These are phyloP conservation scores for Pseudocercospora macadamiae DNA, from an alignment of 2,329 filamentous ascomycete species.

Conservation along the genomic window DNA sequence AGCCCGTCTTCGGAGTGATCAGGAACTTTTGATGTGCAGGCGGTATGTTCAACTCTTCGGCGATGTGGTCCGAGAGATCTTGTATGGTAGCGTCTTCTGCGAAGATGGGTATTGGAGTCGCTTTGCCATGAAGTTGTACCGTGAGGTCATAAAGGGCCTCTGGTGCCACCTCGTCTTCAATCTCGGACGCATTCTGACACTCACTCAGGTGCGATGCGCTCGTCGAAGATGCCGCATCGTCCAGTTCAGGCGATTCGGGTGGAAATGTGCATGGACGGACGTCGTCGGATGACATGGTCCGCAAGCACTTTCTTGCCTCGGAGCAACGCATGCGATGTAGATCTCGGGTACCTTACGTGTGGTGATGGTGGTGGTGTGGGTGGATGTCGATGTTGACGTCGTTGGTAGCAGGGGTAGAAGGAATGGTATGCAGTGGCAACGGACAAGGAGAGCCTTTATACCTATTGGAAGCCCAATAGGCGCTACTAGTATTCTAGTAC, in stretches of 20 bases:
- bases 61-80: conserved; percentile 63
- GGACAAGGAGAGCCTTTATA: neutral
- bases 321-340: conserved; percentile 17
- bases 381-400: neutral
- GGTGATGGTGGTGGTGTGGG: neutral
- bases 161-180: conserved; percentile 21
- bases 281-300: conserved; percentile 13
- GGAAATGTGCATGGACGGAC: conserved; percentile 17
- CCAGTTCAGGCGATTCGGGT: conserved; percentile 11
- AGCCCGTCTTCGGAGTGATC: conserved; percentile 65
- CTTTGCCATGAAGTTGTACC: conserved; percentile 59
- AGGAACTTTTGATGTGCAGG: conserved; percentile 67
- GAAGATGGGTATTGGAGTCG: conserved; percentile 53
- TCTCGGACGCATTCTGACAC: conserved; percentile 19
- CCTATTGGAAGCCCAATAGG: too few species aligned
- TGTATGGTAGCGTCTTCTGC: conserved; percentile 53
- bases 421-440: neutral
- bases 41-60: conserved; percentile 61
- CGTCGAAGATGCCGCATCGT: conserved; percentile 10
- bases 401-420: neutral
- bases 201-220: conserved; percentile 16
- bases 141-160: conserved; percentile 46
- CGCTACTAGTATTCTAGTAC: too few species aligned
- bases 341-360: neutral
- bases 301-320: conserved; percentile 19